Evolutionary conservation across 1,284 basidiomycete genomes (phyloP).

Genomic region (Leccinum insolens): DNA sequence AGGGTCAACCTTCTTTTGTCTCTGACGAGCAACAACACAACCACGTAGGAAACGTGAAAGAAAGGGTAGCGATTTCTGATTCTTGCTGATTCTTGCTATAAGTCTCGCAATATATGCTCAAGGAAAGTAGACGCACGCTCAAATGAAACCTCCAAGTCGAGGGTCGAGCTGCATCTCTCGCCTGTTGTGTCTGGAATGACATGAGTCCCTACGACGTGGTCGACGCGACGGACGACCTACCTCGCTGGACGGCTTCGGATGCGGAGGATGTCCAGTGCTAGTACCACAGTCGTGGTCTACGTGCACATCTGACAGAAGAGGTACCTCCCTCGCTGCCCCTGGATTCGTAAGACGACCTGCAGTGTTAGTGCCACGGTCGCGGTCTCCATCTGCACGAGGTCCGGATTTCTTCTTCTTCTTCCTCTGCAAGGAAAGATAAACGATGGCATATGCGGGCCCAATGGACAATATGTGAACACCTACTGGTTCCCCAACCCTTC

Average conservation of each 20-base stretch:
- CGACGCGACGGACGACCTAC: background rate
- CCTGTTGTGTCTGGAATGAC: background rate
- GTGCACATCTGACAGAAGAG: background rate
- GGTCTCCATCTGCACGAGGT: background rate
- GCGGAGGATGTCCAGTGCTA: background rate
- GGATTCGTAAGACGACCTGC: background rate
- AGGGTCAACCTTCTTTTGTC: background rate
- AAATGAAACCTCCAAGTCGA: background rate
- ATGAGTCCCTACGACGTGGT: background rate
- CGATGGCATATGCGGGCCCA: background rate
- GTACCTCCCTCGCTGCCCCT: background rate
- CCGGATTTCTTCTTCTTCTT: too few relatives aligned
- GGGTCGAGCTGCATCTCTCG: background rate
- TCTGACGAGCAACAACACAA: background rate
- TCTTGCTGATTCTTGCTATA: background rate
- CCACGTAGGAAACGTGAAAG: background rate
- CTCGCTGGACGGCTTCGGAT: background rate
- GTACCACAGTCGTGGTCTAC: background rate
- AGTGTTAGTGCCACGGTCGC: too few relatives aligned
- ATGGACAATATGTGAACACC: background rate
- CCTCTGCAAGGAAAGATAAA: background rate
- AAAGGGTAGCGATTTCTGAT: background rate
- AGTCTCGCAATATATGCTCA: background rate
- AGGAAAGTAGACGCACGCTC: background rate
- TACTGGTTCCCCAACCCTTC: background rate